A percentile compares a stretch with the other conserved stretches of the same genome.
Conservation (phyloP, 2,329 filamentous ascomycete species). For the Fusarium domesticum region DNA sequence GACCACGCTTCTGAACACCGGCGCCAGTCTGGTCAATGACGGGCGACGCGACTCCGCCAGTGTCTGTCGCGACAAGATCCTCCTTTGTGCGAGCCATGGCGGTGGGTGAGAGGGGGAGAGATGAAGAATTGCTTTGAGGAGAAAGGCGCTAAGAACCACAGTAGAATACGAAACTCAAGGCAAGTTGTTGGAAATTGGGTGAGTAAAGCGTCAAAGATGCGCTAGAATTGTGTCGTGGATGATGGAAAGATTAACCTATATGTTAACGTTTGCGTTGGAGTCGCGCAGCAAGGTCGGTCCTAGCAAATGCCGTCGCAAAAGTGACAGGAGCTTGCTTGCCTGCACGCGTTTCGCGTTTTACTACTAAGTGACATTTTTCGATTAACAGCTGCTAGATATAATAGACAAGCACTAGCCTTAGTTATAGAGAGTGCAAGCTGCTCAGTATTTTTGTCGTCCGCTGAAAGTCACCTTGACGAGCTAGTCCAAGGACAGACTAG, state of each 20-base stretch:
- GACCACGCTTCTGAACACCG: conserved; percentile 38
- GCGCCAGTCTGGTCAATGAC: conserved; percentile 31
- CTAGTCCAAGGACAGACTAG: no score
- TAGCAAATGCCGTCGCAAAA: conserved; percentile 9
- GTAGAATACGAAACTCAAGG: conserved; percentile 10
- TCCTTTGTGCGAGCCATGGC: conserved; percentile 36
- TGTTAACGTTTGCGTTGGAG: not conserved
- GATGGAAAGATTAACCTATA: conserved; percentile 10
- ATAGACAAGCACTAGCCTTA: no score
- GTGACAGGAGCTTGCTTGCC: conserved; percentile 18
- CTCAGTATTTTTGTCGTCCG: no score
- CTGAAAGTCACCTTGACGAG: no score
- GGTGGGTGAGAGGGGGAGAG: not conserved
- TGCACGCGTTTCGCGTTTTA: conserved; percentile 8
- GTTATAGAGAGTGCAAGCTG: no score
- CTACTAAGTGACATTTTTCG: conserved; percentile 1
- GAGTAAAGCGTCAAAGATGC: conserved; percentile 1
- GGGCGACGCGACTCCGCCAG: conserved; percentile 15
- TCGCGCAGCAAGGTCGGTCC: conserved; percentile 9
- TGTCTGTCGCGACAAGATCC: conserved; percentile 22
- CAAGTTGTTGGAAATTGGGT: conserved; percentile 1
- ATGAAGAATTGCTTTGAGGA: conserved; percentile 12
- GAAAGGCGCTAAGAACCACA: no score
- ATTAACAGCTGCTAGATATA: no score
- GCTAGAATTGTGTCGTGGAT: conserved; percentile 4